phyloP scores from a whole-genome alignment of 23 red algal genomes.

The Gracilaria domingensis region DNA sequence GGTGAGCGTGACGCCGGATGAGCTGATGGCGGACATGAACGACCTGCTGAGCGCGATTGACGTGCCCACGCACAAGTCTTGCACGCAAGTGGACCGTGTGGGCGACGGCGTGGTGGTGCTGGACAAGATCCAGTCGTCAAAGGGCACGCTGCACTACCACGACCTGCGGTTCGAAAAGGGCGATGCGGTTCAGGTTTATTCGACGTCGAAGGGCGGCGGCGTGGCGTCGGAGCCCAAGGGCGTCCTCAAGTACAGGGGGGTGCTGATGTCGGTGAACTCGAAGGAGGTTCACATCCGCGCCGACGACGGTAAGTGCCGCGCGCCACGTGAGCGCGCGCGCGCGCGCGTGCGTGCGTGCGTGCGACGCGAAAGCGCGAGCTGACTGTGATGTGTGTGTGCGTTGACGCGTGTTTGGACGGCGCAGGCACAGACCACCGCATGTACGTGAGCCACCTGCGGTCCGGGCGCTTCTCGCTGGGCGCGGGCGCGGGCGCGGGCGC shows the following conservation, averaged over 20 bases:
- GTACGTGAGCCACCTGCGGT: constrained; percentile 63
- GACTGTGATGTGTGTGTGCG: background rate
- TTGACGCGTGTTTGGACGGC: too few species aligned
- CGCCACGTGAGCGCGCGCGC: too few species aligned
- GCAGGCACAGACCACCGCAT: constrained; percentile 54
- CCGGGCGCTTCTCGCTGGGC: constrained; percentile 34
- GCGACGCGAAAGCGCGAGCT: background rate
- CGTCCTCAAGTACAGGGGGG: constrained; percentile 23
- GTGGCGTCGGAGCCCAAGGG: background rate
- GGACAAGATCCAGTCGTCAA: constrained; percentile 61
- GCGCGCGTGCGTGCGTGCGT: too few species aligned
- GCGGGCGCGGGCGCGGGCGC: background rate
- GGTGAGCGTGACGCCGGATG: constrained; percentile 68
- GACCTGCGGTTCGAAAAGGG: constrained; percentile 67
- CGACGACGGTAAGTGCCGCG: constrained; percentile 59
- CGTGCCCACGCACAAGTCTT: constrained; percentile 3
- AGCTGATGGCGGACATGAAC: constrained; percentile 56
- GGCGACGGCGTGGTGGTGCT: background rate
- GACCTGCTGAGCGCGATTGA: constrained; percentile 29
- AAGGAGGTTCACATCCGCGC: constrained; percentile 63
- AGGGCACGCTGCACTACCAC: constrained; percentile 71
- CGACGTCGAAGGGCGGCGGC: background rate
- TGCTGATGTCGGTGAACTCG: constrained; percentile 51
- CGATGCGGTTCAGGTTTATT: constrained; percentile 52
- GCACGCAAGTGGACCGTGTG: background rate